Evolutionary conservation across 108 stramenopile species (phyloP), one percentile per base, ranked within the genome.

Genomic region (Cyclostephanos invisitatus): DNA sequence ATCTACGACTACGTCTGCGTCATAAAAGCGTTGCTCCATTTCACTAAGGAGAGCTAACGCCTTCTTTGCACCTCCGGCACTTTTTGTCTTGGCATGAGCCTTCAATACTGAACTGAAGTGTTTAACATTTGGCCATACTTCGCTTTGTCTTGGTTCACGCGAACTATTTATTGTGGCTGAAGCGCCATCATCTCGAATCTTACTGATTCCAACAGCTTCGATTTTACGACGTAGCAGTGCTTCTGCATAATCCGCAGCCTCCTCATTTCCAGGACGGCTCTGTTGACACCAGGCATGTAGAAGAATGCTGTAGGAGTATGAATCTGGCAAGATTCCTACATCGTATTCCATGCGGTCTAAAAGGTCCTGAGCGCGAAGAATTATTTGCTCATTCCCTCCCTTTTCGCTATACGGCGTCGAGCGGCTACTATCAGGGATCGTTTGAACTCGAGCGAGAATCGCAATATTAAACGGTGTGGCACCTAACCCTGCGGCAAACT

Each of bases 31-130:
- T 49, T 59, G 63, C 53, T 81, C 74, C 80, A 81, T 81, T 64
- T 81, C 80, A 46, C 64, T 66, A n/a, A 81, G 68, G 40, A 81
- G 54, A 21, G 70, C 68, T 47, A 81, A 55, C 5, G 80, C 80
- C 40, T 81, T 81, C 60, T 68, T 81, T 24, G 80, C 80, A 28
- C 80, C 80, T 36, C 73, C 74, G 42, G 73, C 64, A 61, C 69
- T 81, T 29, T 70, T 75, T 9, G 73, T 74, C 60, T 81, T 70
- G 36, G 80, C 80, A 40, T 81, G 80, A 47, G 80, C 80, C 57
- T 81, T 81, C 65, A 81, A 64, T 46, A 81, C 80, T 32, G 70
- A 71, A n/a, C 74, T 75, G 40, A 67, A 81, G 49, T 81, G 80
- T 51, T 74, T 81, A 5, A 71, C 74, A 49, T 81, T 75, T 35